Conservation (phyloP, 306 rosid genomes). For the Citrullus colocynthis region DNA sequence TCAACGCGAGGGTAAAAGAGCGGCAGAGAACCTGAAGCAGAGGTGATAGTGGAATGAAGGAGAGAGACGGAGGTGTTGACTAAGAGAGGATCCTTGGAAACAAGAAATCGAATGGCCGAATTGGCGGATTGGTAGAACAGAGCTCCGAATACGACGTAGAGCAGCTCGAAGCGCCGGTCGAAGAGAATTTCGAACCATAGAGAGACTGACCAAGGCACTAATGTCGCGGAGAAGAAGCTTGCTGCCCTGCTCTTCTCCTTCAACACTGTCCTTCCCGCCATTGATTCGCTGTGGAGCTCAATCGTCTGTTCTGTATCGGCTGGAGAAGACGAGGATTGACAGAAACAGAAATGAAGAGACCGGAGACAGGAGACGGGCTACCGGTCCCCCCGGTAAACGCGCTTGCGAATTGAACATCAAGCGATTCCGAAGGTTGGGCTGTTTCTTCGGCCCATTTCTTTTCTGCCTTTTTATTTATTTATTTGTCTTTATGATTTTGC, state of each 20-base stretch:
- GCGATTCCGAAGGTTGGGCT: not conserved
- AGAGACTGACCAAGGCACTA: conserved; percentile 47
- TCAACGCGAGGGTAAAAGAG: not conserved
- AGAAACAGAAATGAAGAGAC: conserved; percentile 11
- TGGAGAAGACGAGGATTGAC: not conserved
- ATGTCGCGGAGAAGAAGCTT: conserved; percentile 43
- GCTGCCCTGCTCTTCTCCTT: conserved; percentile 21
- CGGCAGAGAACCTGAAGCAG: conserved; percentile 53
- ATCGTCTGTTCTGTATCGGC: not conserved
- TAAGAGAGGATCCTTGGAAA: conserved; percentile 50
- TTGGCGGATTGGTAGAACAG: conserved; percentile 55
- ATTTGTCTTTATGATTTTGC: no score
- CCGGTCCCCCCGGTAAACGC: not conserved
- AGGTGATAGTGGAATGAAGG: conserved; percentile 59
- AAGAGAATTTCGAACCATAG: conserved; percentile 39
- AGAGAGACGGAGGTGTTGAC: conserved; percentile 88
- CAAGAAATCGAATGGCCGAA: conserved; percentile 28
- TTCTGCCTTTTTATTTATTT: not conserved
- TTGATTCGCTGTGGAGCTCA: conserved; percentile 2
- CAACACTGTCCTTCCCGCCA: conserved; percentile 16
- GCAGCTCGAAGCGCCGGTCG: conserved; percentile 34
- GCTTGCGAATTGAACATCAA: not conserved
- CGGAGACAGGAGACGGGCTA: no score
- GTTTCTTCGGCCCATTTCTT: not conserved
- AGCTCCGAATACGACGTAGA: conserved; percentile 40